Evolutionary conservation across 2,329 filamentous ascomycete species (phyloP), one percentile per base, ranked within the genome.

Genomic region (Elsinoe ampelina): DNA sequence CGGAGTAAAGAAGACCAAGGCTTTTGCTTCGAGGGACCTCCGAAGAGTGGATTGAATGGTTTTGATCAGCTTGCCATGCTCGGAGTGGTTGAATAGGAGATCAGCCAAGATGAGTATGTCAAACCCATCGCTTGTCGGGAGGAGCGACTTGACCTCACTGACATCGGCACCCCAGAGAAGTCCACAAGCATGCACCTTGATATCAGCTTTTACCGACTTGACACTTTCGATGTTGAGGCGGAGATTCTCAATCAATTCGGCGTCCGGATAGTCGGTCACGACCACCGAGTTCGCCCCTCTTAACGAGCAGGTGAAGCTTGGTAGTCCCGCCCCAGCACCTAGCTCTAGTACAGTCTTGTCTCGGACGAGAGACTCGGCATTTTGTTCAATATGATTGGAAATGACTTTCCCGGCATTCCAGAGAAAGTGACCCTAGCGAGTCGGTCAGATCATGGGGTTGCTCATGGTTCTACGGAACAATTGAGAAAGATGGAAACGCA

Each of bases 1-100:
- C 17, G 89, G 91, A 0, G 91, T 95, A 74, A 96, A 97, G 70
- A 96, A 95, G 6, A 96, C 90, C 64, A 91, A 80, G 1, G 90
- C 89, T 55, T 78, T 78, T 50, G 85, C 81, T 1, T 74, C 74
- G 2, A 69, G 64, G 2, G 73, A 70, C 60, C 73, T 76, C 63
- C 78, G 80, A 64, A 96, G 71, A 13, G 86, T 87, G 66, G 79
- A 68, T 64, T 80, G 75, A 59, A 96, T 80, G 3, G 86, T 89
- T 61, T 80, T 78, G 61, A 95, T 76, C 59, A 96, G 77, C 65
- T 88, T 89, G 1, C 72, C 75, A 67, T 96, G 92, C 73, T 95
- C 90, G 3, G 84, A 86, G 69, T 96, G 90, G 59, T 93, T 88
- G 74, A 96, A 97, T 2, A 96, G 78, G 51, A 96, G 78, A 69